phyloP scores from a whole-genome alignment of 208 protist species.

The Borovskyia barvae region DNA sequence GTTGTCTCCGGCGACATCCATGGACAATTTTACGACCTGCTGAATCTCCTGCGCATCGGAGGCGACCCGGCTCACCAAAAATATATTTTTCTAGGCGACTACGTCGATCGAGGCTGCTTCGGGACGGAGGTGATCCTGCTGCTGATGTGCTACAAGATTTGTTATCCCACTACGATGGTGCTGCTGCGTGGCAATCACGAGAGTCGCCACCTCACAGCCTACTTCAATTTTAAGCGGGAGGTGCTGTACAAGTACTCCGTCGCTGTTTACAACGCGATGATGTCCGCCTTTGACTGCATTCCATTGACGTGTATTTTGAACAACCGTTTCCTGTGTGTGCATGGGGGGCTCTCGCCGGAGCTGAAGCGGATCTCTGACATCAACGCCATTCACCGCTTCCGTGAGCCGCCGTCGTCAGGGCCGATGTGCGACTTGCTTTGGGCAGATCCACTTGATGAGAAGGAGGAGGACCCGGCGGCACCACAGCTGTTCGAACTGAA shows the following conservation, averaged over 20 bases:
- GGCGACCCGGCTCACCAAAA: conserved; percentile 80
- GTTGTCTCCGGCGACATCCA: conserved; percentile 94
- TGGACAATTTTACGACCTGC: conserved; percentile 97
- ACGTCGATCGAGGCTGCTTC: conserved; percentile 94
- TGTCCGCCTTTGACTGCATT: conserved; percentile 93
- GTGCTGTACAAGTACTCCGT: conserved; percentile 91
- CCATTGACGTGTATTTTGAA: conserved; percentile 90
- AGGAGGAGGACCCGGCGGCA: conserved; percentile 45
- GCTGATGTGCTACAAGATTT: conserved; percentile 94
- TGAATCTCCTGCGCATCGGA: conserved; percentile 94
- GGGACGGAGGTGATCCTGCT: conserved; percentile 90
- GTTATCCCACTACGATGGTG: conserved; percentile 88
- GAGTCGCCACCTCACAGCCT: conserved; percentile 96
- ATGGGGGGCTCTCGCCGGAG: conserved; percentile 90
- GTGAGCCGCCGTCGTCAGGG: conserved; percentile 88
- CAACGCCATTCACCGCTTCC: conserved; percentile 92
- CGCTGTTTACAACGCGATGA: conserved; percentile 87
- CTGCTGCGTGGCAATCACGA: conserved; percentile 98
- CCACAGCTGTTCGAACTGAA: conserved; percentile 67
- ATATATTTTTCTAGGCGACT: conserved; percentile 98
- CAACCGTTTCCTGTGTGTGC: conserved; percentile 92
- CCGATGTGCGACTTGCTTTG: conserved; percentile 96
- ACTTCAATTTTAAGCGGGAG: conserved; percentile 97
- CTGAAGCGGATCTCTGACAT: conserved; percentile 77
- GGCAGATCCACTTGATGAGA: conserved; percentile 92